Percentiles rank a stretch among this genome's conserved stretches.
Evolutionary conservation across 164 flowering plant genomes (phyloP).

Genomic region (Santalum album): DNA sequence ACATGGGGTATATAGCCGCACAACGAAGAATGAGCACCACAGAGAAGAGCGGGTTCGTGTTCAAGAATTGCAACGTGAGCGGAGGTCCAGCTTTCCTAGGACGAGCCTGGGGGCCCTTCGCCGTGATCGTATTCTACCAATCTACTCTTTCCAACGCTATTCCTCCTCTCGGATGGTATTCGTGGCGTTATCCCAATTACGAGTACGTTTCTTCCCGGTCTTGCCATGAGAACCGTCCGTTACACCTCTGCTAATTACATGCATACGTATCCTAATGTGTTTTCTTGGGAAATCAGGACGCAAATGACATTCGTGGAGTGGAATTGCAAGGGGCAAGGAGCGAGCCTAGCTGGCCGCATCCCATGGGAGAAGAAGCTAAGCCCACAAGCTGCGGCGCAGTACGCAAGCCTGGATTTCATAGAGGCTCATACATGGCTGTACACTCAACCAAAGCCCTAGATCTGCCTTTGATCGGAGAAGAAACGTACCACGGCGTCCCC

Average conservation of each 20-base stretch:
- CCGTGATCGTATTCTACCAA: background rate
- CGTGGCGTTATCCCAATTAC: background rate
- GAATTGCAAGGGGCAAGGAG: background rate
- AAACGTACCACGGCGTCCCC: too few species aligned
- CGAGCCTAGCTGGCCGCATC: background rate
- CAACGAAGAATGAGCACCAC: background rate
- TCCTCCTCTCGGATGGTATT: background rate
- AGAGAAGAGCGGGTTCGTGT: background rate
- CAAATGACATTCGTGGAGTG: background rate
- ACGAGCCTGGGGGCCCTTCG: background rate
- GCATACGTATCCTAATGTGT: too few species aligned
- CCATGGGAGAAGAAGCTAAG: background rate
- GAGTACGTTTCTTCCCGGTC: background rate
- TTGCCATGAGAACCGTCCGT: too few species aligned
- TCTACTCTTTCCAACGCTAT: background rate
- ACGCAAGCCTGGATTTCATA: background rate
- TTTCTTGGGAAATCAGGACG: too few species aligned
- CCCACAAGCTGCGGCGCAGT: background rate
- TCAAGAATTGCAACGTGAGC: background rate
- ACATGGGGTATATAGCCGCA: background rate
- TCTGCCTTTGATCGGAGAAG: too few species aligned
- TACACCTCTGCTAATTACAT: too few species aligned
- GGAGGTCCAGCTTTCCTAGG: background rate
- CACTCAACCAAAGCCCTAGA: background rate
- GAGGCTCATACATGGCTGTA: background rate